Base-by-base conservation (phyloP, 1,139 yeast species). In the Debaryomycetaceae sp. region DNA sequence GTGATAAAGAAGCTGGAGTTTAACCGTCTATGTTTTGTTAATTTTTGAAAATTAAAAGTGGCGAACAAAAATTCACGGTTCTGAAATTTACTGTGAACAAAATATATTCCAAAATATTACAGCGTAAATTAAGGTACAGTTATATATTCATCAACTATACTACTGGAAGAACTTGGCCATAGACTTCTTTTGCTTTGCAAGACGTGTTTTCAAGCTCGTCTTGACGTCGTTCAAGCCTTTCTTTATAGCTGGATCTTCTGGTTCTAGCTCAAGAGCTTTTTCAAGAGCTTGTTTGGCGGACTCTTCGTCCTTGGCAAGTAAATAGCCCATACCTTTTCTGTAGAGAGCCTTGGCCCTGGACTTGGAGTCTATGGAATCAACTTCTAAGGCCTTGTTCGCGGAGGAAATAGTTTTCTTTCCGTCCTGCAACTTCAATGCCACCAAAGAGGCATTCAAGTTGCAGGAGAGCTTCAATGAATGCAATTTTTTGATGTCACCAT, bases 321-420 rank as follows among this genome's bases (percentile, higher is more conserved):
- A 63, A 51, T 80, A 73, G 1, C 95, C 97, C 55, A 78, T 69
- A 30, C 96, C 97, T 63, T 88, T 81, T 58, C 97, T 81, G 68
- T 85, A 91, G 39, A 78, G 70, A 0, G 96, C 96, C 69, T 91
- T 91, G 6, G 95, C 88, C 58, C 75, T 78, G 22, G 87, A 80
- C 50, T 80, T 78, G 40, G 78, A 84, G 39, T 80, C 87, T 9
- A 84, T 68, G 3, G 67, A 74, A 34, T 81, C 83, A 19, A 74
- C 75, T 30, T 75, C 83, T 41, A 87, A 70, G 0, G 88, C 96
- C 38, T 78, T 78, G 4, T 79, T 63, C 3, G 95, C 78, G 2
- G 85, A 79, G 33, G 65, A 61, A 36, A 87, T 65, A 0, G 83
- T 81, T 18, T 75, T 78, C 45, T 68, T 70, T 39, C 79, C 79